Evolutionary conservation across 2,329 filamentous ascomycete genomes (phyloP), one percentile per base, ranked within the genome.

Genomic region (Neoarthrinium moseri): DNA sequence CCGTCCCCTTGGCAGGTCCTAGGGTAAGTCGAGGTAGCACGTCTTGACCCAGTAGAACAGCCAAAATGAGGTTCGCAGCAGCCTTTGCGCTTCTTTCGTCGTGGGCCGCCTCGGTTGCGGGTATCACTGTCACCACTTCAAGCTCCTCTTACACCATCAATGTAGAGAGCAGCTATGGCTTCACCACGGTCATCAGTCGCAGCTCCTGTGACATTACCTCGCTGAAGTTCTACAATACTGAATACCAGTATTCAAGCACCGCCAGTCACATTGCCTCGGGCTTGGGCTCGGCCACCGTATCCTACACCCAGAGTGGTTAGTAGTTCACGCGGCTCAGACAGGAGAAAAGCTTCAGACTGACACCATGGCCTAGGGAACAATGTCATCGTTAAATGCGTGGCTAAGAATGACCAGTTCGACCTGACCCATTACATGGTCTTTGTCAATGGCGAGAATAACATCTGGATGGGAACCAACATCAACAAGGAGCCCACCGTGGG

Each of bases 381-480:
- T 53, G 70, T 76, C 33, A 78, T 78, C 52, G 69, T 80, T 24
- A 75, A 73, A n/a, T 79, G 76, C 51, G 69, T 66, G 3, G 75
- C 76, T 1, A 63, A 63, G 13, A 76, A 69, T n/a, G 60, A 67
- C 22, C 56, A 60, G 12, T 60, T 70, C 27, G 60, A 62, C 33
- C 62, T 80, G 46, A 80, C 72, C 0, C 77, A 81, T 8, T 81
- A 80, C 53, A 69, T 75, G 54, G 72, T 80, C 11, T 72, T 77
- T 10, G 69, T 66, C 35, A 70, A 72, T 48, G 74, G 72, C 4
- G 70, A 76, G 15, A 63, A 69, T 21, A 73, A 69, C 3, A 69
- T 81, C 18, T 72, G 70, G 47, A 74, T 75, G 69, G 72, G 72
- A 4, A 81, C 78, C 1, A 66, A 78, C 49, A 80, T 70, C 11